phyloP scores from a whole-genome alignment of 2,329 filamentous ascomycete species.

The Aspergillus quadrilineatus region DNA sequence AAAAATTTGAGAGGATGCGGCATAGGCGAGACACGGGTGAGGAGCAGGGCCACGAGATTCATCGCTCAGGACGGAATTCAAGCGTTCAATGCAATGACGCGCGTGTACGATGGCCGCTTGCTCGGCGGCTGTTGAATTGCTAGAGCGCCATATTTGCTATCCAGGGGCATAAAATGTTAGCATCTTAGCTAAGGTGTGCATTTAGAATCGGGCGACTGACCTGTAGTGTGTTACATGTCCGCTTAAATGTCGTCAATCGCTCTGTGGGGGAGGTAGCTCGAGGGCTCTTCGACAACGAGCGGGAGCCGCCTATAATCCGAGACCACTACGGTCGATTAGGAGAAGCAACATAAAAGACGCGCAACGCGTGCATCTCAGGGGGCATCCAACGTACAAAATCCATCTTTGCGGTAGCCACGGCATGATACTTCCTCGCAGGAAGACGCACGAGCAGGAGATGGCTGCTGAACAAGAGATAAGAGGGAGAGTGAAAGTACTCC shows the following conservation, averaged over 20 bases:
- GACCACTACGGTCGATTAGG: slow-evolving; percentile 50
- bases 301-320: slow-evolving; percentile 60
- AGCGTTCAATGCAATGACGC: slow-evolving; percentile 54
- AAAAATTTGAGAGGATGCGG: slow-evolving; percentile 83
- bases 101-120: slow-evolving; percentile 52
- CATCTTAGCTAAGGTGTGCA: neutral
- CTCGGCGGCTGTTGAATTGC: slow-evolving; percentile 52
- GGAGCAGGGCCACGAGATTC: slow-evolving; percentile 85
- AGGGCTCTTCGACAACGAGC: slow-evolving; percentile 49
- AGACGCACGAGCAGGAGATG: slow-evolving; percentile 16
- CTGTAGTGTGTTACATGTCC: slow-evolving; percentile 60
- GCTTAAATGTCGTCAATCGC: slow-evolving; percentile 61
- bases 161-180: neutral
- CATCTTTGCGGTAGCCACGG: slow-evolving; percentile 36
- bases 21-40: slow-evolving; percentile 87
- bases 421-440: slow-evolving; percentile 29
- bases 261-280: slow-evolving; percentile 57
- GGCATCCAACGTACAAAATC: slow-evolving; percentile 44
- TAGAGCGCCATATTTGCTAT: slow-evolving; percentile 62
- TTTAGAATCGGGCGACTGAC: slow-evolving; percentile 34
- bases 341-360: neutral
- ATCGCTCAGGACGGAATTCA: slow-evolving; percentile 73
- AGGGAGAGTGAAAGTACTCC: slow-evolving; percentile 5
- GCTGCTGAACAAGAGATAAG: slow-evolving; percentile 10
- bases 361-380: neutral